Base-by-base conservation (phyloP, 768 basidiomycete genomes). In the Trametes villosa region DNA sequence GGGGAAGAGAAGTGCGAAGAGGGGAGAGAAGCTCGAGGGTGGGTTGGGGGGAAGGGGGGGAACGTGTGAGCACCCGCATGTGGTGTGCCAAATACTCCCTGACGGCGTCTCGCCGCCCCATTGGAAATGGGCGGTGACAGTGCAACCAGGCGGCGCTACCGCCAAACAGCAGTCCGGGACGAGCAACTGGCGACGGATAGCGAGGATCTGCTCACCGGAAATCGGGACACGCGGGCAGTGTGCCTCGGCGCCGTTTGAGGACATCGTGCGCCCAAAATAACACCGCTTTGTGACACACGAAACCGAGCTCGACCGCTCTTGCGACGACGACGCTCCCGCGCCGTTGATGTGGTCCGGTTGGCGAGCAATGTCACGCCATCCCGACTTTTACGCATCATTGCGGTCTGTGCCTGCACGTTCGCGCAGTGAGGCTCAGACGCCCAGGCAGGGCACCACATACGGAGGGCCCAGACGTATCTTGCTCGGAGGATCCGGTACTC, bases 271-370 rank as follows among this genome's bases (percentile, higher is more conserved):
- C 51, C 51, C 33, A 36, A 8, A 18, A 41, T 9, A 41, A 38
- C 51, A 53, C 51, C 26, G 51, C 51, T 53, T 53, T 53, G 51
- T 53, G 51, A 53, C 51, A 7, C 26, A 18, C 30, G 48, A 49
- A 31, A 31, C 48, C 30, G 48, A 34, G 9, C 18, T n/a, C n/a
- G n/a, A n/a, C n/a, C n/a, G n/a, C 26, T n/a, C n/a, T n/a, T n/a
- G n/a, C n/a, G n/a, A n/a, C n/a, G n/a, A n/a, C n/a, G n/a, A 27
- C 17, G 18, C 26, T 45, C 48, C 18, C 48, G 48, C 48, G 48
- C 30, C 34, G n/a, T 48, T 12, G 20, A 20, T 44, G 9, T 27
- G n/a, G n/a, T n/a, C n/a, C 24, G 2, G 11, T 45, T 6, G 12
- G 26, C 48, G 18, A 29, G 17, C 31, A 33, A 20, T 33, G 48